phyloP scores from a whole-genome alignment of 495 filamentous ascomycete genomes.

The Penicillium robsamsonii region DNA sequence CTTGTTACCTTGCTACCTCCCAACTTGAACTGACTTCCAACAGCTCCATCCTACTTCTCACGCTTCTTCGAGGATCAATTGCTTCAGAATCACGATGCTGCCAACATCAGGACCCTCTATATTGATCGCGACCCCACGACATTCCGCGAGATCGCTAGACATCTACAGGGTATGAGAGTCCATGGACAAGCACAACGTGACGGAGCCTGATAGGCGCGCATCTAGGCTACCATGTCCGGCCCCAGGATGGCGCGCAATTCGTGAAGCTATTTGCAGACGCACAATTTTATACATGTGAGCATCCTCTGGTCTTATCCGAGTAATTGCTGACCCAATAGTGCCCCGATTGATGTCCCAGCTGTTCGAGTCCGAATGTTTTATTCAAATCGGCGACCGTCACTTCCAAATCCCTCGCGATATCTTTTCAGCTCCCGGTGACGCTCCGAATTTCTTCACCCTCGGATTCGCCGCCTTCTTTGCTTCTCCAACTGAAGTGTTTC shows the following conservation, averaged over 20 bases:
- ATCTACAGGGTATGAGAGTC: conserved; percentile 69
- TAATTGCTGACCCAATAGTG: conserved; percentile 46
- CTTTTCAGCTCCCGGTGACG: conserved; percentile 80
- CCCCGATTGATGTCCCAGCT: conserved; percentile 89
- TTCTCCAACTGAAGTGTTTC: conserved; percentile 75
- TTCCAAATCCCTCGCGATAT: conserved; percentile 91
- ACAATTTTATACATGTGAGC: conserved; percentile 85
- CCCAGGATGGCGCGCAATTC: conserved; percentile 79
- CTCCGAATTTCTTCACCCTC: conserved; percentile 92
- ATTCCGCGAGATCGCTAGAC: conserved; percentile 83
- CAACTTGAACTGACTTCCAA: conserved; percentile 31
- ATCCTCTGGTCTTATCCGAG: background rate
- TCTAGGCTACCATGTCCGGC: conserved; percentile 79
- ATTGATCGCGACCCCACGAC: conserved; percentile 93
- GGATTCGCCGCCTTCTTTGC: conserved; percentile 90
- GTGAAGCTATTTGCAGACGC: conserved; percentile 93
- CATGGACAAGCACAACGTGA: background rate
- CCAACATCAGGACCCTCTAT: conserved; percentile 69
- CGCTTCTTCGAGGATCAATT: conserved; percentile 89
- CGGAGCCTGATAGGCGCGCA: conserved; percentile 6
- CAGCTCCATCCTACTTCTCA: conserved; percentile 97
- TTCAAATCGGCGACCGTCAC: conserved; percentile 77
- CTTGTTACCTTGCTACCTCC: background rate
- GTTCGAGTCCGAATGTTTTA: conserved; percentile 90
- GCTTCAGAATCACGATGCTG: conserved; percentile 52